A percentile compares a stretch with the other conserved stretches of the same genome.
Evolutionary conservation across 495 filamentous ascomycete species (phyloP).

Genomic region (Talaromyces proteolyticus): DNA sequence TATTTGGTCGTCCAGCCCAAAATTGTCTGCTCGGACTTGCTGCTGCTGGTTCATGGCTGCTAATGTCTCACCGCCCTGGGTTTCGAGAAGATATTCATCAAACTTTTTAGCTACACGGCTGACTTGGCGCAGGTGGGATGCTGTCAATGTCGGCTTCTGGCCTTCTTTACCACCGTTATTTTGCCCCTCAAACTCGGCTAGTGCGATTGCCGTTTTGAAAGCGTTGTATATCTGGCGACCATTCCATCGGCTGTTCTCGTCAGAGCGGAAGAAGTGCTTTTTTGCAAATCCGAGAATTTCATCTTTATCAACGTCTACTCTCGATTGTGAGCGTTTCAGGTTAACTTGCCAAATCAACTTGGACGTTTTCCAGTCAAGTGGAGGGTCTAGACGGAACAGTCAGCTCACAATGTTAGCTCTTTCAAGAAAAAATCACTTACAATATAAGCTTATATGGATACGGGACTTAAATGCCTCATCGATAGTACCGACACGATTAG

Average conservation of each 20-base stretch:
- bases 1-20: background rate
- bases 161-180: background rate
- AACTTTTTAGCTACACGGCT: background rate
- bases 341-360: slow-evolving; percentile 8
- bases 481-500: slow-evolving; percentile 40
- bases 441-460: slow-evolving; percentile 33
- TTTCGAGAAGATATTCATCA: background rate
- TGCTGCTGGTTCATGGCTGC: background rate
- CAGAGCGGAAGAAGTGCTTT: background rate
- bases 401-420: background rate
- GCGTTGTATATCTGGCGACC: slow-evolving; percentile 42
- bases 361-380: background rate
- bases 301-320: background rate
- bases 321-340: slow-evolving; percentile 3
- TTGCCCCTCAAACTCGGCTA: slow-evolving; percentile 25
- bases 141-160: background rate
- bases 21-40: background rate
- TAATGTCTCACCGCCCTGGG: background rate
- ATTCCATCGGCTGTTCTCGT: slow-evolving; percentile 25
- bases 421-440: background rate
- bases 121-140: slow-evolving; percentile 24
- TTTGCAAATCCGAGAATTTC: slow-evolving; percentile 9
- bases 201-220: slow-evolving; percentile 32
- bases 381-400: background rate
- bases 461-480: slow-evolving; percentile 47